Base-by-base conservation (phyloP, 331 rosid species). In the Acacia concinna region DNA sequence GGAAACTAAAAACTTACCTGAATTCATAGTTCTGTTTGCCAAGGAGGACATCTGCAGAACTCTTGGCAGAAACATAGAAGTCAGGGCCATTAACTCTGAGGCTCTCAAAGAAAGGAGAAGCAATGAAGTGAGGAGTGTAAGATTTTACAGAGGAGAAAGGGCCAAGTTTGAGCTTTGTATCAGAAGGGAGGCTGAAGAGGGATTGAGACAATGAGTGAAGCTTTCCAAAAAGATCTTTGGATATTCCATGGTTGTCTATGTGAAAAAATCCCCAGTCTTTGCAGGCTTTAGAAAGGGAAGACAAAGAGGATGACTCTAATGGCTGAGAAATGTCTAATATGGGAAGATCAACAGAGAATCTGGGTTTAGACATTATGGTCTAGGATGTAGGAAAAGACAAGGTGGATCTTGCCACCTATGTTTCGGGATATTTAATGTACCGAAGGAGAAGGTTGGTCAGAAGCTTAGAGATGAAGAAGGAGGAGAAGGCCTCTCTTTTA, bases 41-140 rank as follows among this genome's bases (percentile, higher is more conserved):
- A 76, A 84, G 88, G 68, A 95, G 90, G 54, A 87, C 57, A 49
- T 86, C 80, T 47, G 90, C 87, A 81, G 97, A 93, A 77, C 27
- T 79, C 77, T 89, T 94, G 23, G 99, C 99, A 85, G 97, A 93
- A 65, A 59, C 86, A 62, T 81, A 85, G 76, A 88, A 93, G 79
- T 90, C 51, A 1, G 99, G 99, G 28, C 97, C 99, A 34, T 93
- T 85, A 79, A 95, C 85, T 77, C 94, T 66, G 73, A 95, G 96
- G 83, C 97, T 93, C 84, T 95, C 98, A 70, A 91, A 95, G 88
- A 84, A 95, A n/a, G 98, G 98, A 63, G 98, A 95, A 79, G 98
- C 98, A 86, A 95, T 91, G 91, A 95, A 95, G 30, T 88, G 97
- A 68, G 98, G 98, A 5, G 97, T 95, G 62, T 95, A 95, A 51